These are phyloP conservation scores for Solanum rostratum DNA, from an alignment of 257 asterid genomes.

Conservation along the genomic window DNA sequence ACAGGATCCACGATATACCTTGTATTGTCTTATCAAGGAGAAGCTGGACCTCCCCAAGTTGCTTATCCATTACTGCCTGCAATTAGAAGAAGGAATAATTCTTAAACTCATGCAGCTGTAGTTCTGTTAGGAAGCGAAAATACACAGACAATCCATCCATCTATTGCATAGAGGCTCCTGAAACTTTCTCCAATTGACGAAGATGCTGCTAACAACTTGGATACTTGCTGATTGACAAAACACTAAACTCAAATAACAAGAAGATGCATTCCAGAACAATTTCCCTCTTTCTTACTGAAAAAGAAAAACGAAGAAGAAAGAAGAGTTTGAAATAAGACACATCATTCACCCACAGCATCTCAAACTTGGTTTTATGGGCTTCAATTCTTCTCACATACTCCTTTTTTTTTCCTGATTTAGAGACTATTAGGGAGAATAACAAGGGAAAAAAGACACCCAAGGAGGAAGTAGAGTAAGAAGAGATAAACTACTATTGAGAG, in stretches of 20 bases:
- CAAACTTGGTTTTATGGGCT: not conserved
- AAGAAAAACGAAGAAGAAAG: not conserved
- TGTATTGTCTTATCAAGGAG: slow-evolving; percentile 78
- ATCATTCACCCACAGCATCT: not conserved
- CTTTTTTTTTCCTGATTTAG: not conserved
- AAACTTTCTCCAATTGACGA: not conserved
- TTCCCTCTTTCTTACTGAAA: not conserved
- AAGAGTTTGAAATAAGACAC: not conserved
- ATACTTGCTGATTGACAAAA: not conserved
- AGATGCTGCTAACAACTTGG: not conserved
- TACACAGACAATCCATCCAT: not conserved
- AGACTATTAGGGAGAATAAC: not conserved
- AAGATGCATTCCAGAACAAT: not conserved
- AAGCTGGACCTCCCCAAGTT: slow-evolving; percentile 44
- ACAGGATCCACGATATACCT: slow-evolving; percentile 32
- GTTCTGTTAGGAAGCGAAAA: not conserved
- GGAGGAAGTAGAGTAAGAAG: not conserved
- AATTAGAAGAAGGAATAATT: not conserved
- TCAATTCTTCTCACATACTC: not conserved
- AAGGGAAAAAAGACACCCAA: not conserved
- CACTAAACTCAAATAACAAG: not conserved
- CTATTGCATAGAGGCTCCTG: not conserved
- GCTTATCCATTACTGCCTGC: slow-evolving; percentile 58
- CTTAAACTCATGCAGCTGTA: not conserved
- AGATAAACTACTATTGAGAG: not conserved